A percentile compares a stretch with the other conserved stretches of the same genome.
phyloP scores from a whole-genome alignment of 768 basidiomycete species.

The Trametes cinnabarina region DNA sequence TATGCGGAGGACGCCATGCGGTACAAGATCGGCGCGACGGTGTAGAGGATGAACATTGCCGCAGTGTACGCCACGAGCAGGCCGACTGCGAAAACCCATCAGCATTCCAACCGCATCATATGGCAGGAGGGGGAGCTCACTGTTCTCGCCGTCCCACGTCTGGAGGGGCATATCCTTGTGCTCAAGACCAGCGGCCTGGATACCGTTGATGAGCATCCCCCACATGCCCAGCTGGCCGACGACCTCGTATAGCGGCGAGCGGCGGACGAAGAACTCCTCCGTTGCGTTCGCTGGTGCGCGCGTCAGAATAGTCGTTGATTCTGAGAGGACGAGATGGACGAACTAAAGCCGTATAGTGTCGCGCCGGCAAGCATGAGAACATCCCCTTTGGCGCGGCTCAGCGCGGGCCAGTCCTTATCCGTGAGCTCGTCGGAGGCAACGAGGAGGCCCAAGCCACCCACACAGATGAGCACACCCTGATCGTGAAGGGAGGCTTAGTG shows the following conservation, averaged over 20 bases:
- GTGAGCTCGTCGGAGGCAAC: conserved; percentile 78
- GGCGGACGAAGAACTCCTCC: conserved; percentile 84
- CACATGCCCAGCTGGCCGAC: conserved; percentile 86
- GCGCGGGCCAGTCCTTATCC: conserved; percentile 67
- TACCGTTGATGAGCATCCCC: conserved; percentile 75
- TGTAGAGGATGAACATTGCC: conserved; percentile 85
- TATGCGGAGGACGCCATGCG: conserved; percentile 83
- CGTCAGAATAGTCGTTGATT: not conserved
- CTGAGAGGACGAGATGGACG: conserved; percentile 27
- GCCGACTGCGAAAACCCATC: conserved; percentile 38
- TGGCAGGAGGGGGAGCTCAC: conserved; percentile 40
- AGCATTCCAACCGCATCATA: not conserved
- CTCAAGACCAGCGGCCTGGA: conserved; percentile 75
- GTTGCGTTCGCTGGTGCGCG: conserved; percentile 71
- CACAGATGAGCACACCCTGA: conserved; percentile 71
- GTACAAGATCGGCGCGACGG: conserved; percentile 81
- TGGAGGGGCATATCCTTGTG: conserved; percentile 61
- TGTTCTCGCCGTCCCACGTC: conserved; percentile 70
- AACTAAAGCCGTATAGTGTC: conserved; percentile 83
- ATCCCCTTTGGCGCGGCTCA: conserved; percentile 72
- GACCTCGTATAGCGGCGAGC: conserved; percentile 79
- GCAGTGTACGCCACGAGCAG: conserved; percentile 51
- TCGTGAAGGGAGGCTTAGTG: no score
- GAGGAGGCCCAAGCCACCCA: conserved; percentile 75
- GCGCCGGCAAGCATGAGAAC: conserved; percentile 86